Evolutionary conservation across 805 yeast species (phyloP), one percentile per base, ranked within the genome.

Genomic region (Wickerhamomyces bovis): DNA sequence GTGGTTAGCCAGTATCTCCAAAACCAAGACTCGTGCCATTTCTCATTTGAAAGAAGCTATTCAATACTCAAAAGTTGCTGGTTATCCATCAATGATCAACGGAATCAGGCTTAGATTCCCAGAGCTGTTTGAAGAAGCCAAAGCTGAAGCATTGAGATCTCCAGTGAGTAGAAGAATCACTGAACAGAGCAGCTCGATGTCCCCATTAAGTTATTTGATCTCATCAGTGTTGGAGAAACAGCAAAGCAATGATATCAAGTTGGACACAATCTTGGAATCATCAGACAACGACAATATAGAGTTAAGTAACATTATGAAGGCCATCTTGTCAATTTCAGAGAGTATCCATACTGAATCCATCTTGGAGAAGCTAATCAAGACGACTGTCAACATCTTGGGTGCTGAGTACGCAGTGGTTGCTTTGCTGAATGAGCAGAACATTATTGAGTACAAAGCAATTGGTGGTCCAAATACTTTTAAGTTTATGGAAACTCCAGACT

Each of bases 271-370:
- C 3, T 11, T 39, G 12, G 50, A 48, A n/a, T n/a, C 47, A 4
- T 47, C 40, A 20, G n/a, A 19, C 42, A 48, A 43, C 42, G 52
- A 44, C 13, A 40, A 25, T 15, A 10, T 47, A 7, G 53, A 61
- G 41, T 50, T 66, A 40, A 65, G 65, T 39, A 54, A 54, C n/a
- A 75, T 76, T 0, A 61, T 76, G 44, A 65, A 65, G 44, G 69
- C 77, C 2, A 74, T 79, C 51, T 61, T 75, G n/a, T 68, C 69
- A 13, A 73, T 76, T n/a, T 70, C 78, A 2, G 78, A 74, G 51
- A 67, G 75, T 7, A 66, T 70, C 13, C 67, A 68, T 42, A 59
- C 63, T 39, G 64, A 63, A 3, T 55, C 68, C 1, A 73, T 75
- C 42, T 56, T 69, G 3, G 53, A 60, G 19, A 70, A 65, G 39